phyloP scores from a whole-genome alignment of 257 asterid genomes.

The Gynochthodes officinalis region DNA sequence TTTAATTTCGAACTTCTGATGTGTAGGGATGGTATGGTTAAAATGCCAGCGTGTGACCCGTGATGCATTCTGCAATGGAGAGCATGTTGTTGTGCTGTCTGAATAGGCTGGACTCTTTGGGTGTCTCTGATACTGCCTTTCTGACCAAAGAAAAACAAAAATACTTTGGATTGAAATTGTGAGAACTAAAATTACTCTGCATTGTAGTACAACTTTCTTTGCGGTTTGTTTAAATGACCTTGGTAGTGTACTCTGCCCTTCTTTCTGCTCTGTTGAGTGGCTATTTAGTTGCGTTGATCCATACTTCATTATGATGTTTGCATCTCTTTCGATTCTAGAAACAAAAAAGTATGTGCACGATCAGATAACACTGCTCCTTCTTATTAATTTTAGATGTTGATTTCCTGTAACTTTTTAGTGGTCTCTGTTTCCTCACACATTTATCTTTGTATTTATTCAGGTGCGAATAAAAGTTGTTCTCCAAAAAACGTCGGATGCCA shows the following conservation, averaged over 20 bases:
- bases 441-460: conserved; percentile 21
- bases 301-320: neutral
- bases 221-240: neutral
- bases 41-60: neutral
- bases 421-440: conserved; percentile 15
- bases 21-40: neutral
- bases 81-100: neutral
- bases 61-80: neutral
- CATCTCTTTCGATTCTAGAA: neutral
- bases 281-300: neutral
- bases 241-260: neutral
- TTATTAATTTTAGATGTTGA: neutral
- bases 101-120: neutral
- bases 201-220: neutral
- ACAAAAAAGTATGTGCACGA: neutral
- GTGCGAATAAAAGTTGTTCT: conserved; percentile 11
- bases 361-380: neutral
- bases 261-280: neutral
- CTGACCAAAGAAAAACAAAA: neutral
- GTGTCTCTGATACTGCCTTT: neutral
- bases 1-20: neutral
- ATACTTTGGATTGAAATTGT: neutral
- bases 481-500: conserved; percentile 17
- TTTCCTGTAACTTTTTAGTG: neutral
- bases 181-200: neutral